phyloP scores from a whole-genome alignment of 495 filamentous ascomycete species.

The Penicillium salamii region DNA sequence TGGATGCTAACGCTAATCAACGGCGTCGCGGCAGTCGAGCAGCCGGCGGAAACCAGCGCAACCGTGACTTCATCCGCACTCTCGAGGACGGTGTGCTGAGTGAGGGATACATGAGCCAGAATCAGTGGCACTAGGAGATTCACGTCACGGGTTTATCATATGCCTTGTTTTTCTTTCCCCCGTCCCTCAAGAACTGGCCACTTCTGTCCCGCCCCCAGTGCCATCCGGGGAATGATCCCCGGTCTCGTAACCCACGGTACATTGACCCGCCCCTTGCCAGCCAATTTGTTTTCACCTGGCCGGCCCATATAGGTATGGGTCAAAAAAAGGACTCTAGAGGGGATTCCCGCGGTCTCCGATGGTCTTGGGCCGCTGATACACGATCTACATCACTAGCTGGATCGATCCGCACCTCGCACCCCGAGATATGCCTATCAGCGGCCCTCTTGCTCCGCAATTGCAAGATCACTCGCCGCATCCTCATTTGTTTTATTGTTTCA shows the following conservation, averaged over 20 bases:
- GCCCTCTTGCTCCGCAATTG: slow-evolving; percentile 1
- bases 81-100: slow-evolving; percentile 88
- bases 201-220: not conserved
- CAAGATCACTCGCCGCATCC: slow-evolving; percentile 3
- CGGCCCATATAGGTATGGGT: slow-evolving; percentile 3
- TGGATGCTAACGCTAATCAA: slow-evolving; percentile 61
- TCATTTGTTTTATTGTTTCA: slow-evolving; percentile 4
- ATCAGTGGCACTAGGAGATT: slow-evolving; percentile 57
- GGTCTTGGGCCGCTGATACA: slow-evolving; percentile 9
- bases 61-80: slow-evolving; percentile 88
- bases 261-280: slow-evolving; percentile 2
- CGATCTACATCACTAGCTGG: slow-evolving; percentile 10
- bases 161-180: not conserved
- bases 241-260: not conserved
- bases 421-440: slow-evolving; percentile 9
- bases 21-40: slow-evolving; percentile 76
- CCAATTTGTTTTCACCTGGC: not conserved
- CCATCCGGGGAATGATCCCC: not conserved
- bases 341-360: slow-evolving; percentile 3
- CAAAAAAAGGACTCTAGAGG: not conserved
- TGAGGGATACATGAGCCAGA: slow-evolving; percentile 70
- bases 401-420: slow-evolving; percentile 9
- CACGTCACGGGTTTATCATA: not conserved
- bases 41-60: slow-evolving; percentile 56
- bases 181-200: not conserved